Conservation (phyloP, 306 rosid genomes). For the Astragalus membranaceus region DNA sequence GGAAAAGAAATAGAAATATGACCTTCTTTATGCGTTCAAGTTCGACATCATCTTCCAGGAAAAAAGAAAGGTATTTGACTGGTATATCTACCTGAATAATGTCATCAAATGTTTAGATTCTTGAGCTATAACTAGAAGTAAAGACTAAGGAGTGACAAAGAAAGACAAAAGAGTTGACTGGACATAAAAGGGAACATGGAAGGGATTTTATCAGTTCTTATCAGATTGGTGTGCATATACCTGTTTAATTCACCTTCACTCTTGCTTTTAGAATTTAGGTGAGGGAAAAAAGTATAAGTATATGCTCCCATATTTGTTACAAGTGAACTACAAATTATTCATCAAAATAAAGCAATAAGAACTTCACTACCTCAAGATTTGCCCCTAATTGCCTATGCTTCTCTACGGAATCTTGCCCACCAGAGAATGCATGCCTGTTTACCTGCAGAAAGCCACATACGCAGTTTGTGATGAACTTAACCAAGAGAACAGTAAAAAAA, state of each 20-base stretch:
- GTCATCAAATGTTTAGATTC: background rate
- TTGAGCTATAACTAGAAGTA: background rate
- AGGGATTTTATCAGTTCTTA: background rate
- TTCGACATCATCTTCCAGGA: conserved; percentile 78
- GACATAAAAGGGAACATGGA: background rate
- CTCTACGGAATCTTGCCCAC: conserved; percentile 90
- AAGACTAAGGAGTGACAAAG: background rate
- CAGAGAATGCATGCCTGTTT: conserved; percentile 79
- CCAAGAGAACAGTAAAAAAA: background rate
- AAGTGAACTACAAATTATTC: background rate
- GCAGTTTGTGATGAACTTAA: background rate
- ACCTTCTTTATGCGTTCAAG: conserved; percentile 70
- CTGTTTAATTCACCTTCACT: background rate
- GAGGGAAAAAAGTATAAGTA: background rate
- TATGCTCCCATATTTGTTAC: background rate
- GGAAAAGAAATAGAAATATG: conserved; percentile 2
- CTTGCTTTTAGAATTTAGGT: background rate
- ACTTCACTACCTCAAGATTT: conserved; percentile 64
- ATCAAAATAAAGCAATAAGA: conserved; percentile 4
- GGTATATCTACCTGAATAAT: conserved; percentile 84
- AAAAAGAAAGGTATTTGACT: conserved; percentile 71
- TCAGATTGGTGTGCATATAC: background rate
- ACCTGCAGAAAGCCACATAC: conserved; percentile 47
- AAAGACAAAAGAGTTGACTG: background rate
- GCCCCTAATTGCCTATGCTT: conserved; percentile 85